Percentiles rank a stretch among this genome's conserved stretches.
Conservation (phyloP, 306 rosid genomes). For the Delonix regia region DNA sequence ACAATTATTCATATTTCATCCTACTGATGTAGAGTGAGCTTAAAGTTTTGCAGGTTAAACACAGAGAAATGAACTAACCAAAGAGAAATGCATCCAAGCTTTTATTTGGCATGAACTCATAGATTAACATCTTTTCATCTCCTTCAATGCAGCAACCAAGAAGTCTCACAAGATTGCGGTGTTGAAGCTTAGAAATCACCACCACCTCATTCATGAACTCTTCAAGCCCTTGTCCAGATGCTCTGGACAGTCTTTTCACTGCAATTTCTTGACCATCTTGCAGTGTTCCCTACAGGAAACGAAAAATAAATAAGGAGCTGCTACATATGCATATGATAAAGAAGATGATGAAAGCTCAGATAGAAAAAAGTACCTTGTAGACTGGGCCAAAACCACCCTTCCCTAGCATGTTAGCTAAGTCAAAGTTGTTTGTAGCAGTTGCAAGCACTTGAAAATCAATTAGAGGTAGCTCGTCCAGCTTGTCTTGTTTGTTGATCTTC, state of each 20-base stretch:
- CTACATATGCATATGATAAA: background rate
- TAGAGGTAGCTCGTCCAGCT: conserved; percentile 49
- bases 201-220: conserved; percentile 56
- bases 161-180: conserved; percentile 55
- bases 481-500: conserved; percentile 27
- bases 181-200: conserved; percentile 58
- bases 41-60: background rate
- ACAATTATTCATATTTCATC: background rate
- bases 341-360: background rate
- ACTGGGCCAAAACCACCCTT: conserved; percentile 50
- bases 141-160: conserved; percentile 50
- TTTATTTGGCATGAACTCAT: conserved; percentile 58
- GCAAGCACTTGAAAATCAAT: conserved; percentile 42
- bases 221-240: conserved; percentile 53
- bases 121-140: conserved; percentile 51
- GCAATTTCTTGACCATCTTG: conserved; percentile 53
- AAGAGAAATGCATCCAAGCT: conserved; percentile 48
- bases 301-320: background rate
- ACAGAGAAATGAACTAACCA: conserved; percentile 35
- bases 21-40: background rate
- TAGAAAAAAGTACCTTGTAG: conserved; percentile 38
- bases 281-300: conserved; percentile 34
- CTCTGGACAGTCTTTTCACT: conserved; percentile 47
- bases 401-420: conserved; percentile 30
- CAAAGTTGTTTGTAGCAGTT: conserved; percentile 51